Evolutionary conservation across 345 rosid genomes (phyloP).

Genomic region (Sisymbrium irio): DNA sequence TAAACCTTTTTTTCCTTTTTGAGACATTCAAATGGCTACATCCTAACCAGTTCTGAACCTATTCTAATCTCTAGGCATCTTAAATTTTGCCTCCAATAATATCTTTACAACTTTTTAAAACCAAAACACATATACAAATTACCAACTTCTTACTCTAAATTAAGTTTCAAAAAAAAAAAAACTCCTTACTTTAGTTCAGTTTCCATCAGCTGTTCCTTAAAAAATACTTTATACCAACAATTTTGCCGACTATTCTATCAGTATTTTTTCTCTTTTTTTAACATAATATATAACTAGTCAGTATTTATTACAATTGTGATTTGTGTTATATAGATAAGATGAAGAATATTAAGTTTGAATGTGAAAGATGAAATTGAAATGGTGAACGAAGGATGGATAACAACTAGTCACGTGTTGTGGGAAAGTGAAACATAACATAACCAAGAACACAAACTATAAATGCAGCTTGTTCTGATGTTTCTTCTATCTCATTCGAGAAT

Average conservation of each 20-base stretch:
- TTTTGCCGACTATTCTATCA: background rate
- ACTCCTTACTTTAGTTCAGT: background rate
- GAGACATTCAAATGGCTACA: background rate
- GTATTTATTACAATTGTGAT: background rate
- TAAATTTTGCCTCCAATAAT: background rate
- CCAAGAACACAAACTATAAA: conserved; percentile 25
- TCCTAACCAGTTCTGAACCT: background rate
- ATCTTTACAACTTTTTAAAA: background rate
- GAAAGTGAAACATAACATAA: conserved; percentile 29
- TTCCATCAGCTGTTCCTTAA: background rate
- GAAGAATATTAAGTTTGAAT: background rate
- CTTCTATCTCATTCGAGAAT: conserved; percentile 24
- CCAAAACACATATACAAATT: background rate
- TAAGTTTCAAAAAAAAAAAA: too few relatives aligned
- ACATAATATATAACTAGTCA: too few relatives aligned
- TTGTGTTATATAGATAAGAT: conserved; percentile 7
- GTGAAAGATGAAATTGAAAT: conserved; percentile 6
- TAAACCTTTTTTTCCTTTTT: background rate
- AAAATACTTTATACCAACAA: background rate
- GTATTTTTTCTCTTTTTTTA: too few relatives aligned
- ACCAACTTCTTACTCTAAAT: background rate
- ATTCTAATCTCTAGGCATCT: background rate
- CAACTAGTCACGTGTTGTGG: conserved; percentile 18
- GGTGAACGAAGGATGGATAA: conserved; percentile 11
- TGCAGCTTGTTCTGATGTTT: conserved; percentile 15